Evolutionary conservation across 345 rosid genomes (phyloP).

Genomic region (Camelina sativa): DNA sequence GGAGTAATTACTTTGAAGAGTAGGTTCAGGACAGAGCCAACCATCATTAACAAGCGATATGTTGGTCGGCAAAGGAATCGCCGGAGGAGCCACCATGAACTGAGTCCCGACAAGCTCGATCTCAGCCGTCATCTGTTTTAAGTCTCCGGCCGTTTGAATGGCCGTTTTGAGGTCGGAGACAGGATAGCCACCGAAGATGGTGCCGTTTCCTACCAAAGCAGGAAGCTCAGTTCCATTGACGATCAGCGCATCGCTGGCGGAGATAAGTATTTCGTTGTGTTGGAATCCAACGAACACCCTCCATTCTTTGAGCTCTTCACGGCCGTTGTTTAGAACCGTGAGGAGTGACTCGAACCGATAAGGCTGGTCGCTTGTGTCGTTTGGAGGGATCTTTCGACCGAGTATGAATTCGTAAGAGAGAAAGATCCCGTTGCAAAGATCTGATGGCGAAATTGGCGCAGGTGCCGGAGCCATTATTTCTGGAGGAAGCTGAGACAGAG

Average conservation of each 20-base stretch:
- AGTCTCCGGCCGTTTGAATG: conserved; percentile 87
- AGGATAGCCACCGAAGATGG: conserved; percentile 79
- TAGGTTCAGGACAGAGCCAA: conserved; percentile 59
- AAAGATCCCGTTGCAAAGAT: conserved; percentile 74
- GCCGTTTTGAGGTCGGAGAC: conserved; percentile 76
- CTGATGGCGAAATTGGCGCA: conserved; percentile 51
- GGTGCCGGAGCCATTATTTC: conserved; percentile 24
- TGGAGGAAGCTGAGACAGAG: conserved; percentile 51
- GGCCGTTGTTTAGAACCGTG: conserved; percentile 71
- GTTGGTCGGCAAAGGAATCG: conserved; percentile 66
- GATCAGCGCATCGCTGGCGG: conserved; percentile 69
- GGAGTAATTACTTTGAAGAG: conserved; percentile 40
- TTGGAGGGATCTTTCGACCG: conserved; percentile 74
- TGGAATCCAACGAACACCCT: conserved; percentile 70
- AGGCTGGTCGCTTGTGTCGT: conserved; percentile 65
- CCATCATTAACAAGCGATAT: conserved; percentile 88
- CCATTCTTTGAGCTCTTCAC: conserved; percentile 80
- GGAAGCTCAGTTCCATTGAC: conserved; percentile 78
- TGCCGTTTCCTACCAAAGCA: conserved; percentile 78
- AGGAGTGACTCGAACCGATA: conserved; percentile 84
- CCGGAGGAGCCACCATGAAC: conserved; percentile 71
- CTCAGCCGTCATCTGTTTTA: conserved; percentile 70
- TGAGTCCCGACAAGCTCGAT: conserved; percentile 79
- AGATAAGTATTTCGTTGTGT: conserved; percentile 69
- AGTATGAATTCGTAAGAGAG: conserved; percentile 58